Conservation (phyloP, 345 rosid genomes). For the Acer negundo region DNA sequence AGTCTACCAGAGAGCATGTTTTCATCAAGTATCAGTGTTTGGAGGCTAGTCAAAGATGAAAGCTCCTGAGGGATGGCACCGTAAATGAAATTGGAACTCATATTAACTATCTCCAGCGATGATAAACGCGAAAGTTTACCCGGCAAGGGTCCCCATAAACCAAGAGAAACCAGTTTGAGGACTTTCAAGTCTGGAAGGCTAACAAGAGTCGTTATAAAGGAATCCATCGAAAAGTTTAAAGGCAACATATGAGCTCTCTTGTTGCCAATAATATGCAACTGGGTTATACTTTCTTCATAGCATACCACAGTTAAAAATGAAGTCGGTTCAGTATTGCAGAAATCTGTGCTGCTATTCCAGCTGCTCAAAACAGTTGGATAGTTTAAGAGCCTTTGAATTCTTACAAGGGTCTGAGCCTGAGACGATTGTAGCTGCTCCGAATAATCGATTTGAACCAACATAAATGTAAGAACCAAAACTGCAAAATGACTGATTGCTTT, state of each 20-base stretch:
- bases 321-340: constrained; percentile 77
- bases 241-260: constrained; percentile 54
- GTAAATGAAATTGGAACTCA: constrained; percentile 73
- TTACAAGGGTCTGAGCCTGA: constrained; percentile 64
- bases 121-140: constrained; percentile 65
- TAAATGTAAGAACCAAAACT: constrained; percentile 36
- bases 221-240: constrained; percentile 69
- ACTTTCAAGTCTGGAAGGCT: constrained; percentile 79
- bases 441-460: constrained; percentile 38
- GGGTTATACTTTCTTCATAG: constrained; percentile 77
- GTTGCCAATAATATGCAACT: constrained; percentile 75
- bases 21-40: constrained; percentile 78
- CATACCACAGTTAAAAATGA: constrained; percentile 73
- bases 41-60: constrained; percentile 58
- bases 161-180: constrained; percentile 77
- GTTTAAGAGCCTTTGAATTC: constrained; percentile 67
- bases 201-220: constrained; percentile 73
- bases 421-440: constrained; percentile 78
- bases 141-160: constrained; percentile 89
- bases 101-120: constrained; percentile 76
- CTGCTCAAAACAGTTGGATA: constrained; percentile 55
- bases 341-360: constrained; percentile 78
- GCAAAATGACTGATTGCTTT: constrained; percentile 32
- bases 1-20: constrained; percentile 71
- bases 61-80: constrained; percentile 70